A percentile compares a stretch with the other conserved stretches of the same genome.
Conservation (phyloP, 306 rosid species). For the Ormosia emarginata region DNA sequence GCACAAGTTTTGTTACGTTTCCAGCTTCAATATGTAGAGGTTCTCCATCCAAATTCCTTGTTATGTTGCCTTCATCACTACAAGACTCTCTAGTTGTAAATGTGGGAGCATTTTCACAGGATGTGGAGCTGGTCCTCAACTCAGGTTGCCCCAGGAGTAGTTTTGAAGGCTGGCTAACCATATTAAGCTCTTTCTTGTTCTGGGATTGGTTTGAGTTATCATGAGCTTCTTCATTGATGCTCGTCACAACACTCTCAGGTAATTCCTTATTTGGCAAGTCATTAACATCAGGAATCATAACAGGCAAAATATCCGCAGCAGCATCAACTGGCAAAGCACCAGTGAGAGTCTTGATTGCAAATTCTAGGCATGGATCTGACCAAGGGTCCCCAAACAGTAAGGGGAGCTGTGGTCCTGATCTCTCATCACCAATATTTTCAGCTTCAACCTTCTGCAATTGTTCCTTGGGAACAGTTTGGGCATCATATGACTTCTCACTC, state of each 20-base stretch:
- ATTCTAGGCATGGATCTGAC: constrained; percentile 94
- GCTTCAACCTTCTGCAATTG: constrained; percentile 38
- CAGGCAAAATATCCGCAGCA: constrained; percentile 31
- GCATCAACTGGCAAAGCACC: constrained; percentile 77
- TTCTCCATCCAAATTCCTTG: constrained; percentile 30
- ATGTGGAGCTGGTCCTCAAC: constrained; percentile 27
- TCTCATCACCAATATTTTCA: constrained; percentile 33
- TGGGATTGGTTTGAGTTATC: constrained; percentile 32
- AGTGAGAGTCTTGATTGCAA: constrained; percentile 86
- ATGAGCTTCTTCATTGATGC: constrained; percentile 33
- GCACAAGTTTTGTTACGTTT: background rate
- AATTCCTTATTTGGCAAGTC: constrained; percentile 26
- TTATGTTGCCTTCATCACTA: constrained; percentile 16
- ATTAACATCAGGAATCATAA: constrained; percentile 28
- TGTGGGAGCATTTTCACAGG: constrained; percentile 33
- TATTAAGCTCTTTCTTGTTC: constrained; percentile 41
- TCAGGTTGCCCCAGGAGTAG: constrained; percentile 41
- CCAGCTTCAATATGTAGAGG: constrained; percentile 18
- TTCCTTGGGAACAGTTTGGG: constrained; percentile 30
- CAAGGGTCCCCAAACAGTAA: constrained; percentile 62
- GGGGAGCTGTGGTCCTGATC: constrained; percentile 41
- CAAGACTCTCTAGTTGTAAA: constrained; percentile 11
- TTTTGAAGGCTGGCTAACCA: constrained; percentile 38
- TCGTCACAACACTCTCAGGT: constrained; percentile 28
- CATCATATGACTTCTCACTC: constrained; percentile 28